phyloP scores from a whole-genome alignment of 78 protist genomes.

The Isochrysis galbana region DNA sequence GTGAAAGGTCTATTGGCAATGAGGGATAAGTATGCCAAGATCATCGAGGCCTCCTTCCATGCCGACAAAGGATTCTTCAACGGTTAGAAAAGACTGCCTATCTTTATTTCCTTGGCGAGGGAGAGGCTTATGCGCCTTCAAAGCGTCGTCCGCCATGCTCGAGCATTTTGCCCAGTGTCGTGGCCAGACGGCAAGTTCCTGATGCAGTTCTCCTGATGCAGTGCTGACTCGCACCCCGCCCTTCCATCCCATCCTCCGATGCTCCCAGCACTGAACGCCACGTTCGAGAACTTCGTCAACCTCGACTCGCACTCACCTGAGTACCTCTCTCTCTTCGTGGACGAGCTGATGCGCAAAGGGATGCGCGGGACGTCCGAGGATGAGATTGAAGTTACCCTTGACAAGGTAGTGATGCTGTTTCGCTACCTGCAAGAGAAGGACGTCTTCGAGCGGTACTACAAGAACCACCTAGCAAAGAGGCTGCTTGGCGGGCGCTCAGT shows the following conservation, averaged over 20 bases:
- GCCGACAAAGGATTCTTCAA: slow-evolving; percentile 3
- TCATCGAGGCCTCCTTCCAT: slow-evolving; percentile 5
- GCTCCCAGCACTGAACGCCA: not conserved
- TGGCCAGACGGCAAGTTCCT: not conserved
- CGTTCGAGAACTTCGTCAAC: slow-evolving; percentile 34
- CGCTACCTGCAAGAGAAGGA: slow-evolving; percentile 90
- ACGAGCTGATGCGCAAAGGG: slow-evolving; percentile 55
- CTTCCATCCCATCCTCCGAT: not conserved
- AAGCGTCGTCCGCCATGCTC: no score
- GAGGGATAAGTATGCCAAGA: not conserved
- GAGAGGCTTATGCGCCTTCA: no score
- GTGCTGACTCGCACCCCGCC: not conserved
- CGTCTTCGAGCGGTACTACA: slow-evolving; percentile 91
- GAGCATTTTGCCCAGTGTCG: not conserved
- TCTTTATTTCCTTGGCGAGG: no score
- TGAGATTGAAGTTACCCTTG: slow-evolving; percentile 50
- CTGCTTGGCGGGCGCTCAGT: slow-evolving; percentile 67
- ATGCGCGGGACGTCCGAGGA: slow-evolving; percentile 76
- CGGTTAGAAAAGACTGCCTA: no score
- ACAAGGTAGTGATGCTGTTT: slow-evolving; percentile 67
- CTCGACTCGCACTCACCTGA: slow-evolving; percentile 29
- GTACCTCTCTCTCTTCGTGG: slow-evolving; percentile 45
- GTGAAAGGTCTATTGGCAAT: slow-evolving; percentile 20
- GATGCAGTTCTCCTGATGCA: not conserved
- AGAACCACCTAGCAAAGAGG: slow-evolving; percentile 91